These are phyloP conservation scores for Neonectria neomacrospora DNA, from an alignment of 2,329 filamentous ascomycete species.

Conservation along the genomic window DNA sequence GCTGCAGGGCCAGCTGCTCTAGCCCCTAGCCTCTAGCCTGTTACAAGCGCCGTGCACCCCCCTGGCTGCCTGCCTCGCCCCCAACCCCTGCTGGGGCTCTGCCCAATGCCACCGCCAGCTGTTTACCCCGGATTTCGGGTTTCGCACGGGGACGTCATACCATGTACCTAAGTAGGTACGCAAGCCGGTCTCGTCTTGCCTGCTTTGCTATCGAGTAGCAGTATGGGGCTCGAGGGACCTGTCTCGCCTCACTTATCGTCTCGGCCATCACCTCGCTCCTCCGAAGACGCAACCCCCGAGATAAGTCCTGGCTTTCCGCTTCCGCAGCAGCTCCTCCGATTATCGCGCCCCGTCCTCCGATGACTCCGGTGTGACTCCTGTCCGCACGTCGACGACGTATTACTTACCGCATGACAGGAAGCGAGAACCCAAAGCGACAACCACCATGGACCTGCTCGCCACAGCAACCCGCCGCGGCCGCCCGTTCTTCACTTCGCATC, in stretches of 20 bases:
- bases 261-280: conserved; percentile 9
- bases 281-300: neutral
- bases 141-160: neutral
- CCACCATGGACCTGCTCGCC: too few relatives aligned
- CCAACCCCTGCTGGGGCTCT: conserved; percentile 4
- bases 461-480: too few relatives aligned
- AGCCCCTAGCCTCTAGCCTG: neutral
- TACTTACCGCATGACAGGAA: conserved; percentile 4
- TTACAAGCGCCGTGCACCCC: conserved; percentile 8
- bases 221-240: neutral
- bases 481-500: neutral
- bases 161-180: too few relatives aligned
- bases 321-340: conserved; percentile 1
- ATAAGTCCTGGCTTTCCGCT: neutral
- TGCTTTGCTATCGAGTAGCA: neutral
- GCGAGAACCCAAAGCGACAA: neutral
- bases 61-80: conserved; percentile 1
- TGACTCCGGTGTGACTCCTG: conserved; percentile 5
- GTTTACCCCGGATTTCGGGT: conserved; percentile 11
- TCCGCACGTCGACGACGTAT: conserved; percentile 1
- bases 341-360: neutral
- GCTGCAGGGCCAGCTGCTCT: conserved; percentile 19
- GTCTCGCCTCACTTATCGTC: neutral
- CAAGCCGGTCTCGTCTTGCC: neutral
- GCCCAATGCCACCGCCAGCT: conserved; percentile 7